Percentiles rank a stretch among this genome's conserved stretches.
phyloP scores from a whole-genome alignment of 2,329 filamentous ascomycete genomes.

The Elsinoe australis region DNA sequence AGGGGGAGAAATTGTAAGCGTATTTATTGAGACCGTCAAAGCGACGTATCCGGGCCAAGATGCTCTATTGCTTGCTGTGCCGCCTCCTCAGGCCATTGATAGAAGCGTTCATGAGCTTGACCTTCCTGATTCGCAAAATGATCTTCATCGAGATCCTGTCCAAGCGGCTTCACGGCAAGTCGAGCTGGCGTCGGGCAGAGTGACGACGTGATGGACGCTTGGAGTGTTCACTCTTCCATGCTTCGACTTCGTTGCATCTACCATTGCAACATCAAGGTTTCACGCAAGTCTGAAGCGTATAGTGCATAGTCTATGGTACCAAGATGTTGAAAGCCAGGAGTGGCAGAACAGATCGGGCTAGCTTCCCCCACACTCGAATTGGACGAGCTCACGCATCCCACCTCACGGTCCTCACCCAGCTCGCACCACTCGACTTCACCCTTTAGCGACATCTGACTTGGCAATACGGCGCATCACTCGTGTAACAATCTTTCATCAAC shows the following conservation, averaged over 20 bases:
- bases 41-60: neutral
- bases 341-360: no score
- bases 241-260: no score
- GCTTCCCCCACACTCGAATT: no score
- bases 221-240: no score
- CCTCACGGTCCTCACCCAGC: slow-evolving; percentile 5
- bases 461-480: slow-evolving; percentile 8
- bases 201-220: no score
- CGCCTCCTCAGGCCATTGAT: slow-evolving; percentile 2
- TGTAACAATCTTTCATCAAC: neutral
- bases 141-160: slow-evolving; percentile 11
- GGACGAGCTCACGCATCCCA: neutral
- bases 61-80: neutral
- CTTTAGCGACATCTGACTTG: slow-evolving; percentile 6
- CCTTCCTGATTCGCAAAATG: slow-evolving; percentile 13
- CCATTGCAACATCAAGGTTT: no score
- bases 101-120: slow-evolving; percentile 5
- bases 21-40: neutral
- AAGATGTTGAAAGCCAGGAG: no score
- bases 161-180: slow-evolving; percentile 11
- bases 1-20: neutral
- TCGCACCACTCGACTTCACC: no score
- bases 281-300: no score
- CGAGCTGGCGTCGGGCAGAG: no score
- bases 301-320: no score